Conservation (phyloP, 1,284 basidiomycete genomes). For the Trichosporon inkin region DNA sequence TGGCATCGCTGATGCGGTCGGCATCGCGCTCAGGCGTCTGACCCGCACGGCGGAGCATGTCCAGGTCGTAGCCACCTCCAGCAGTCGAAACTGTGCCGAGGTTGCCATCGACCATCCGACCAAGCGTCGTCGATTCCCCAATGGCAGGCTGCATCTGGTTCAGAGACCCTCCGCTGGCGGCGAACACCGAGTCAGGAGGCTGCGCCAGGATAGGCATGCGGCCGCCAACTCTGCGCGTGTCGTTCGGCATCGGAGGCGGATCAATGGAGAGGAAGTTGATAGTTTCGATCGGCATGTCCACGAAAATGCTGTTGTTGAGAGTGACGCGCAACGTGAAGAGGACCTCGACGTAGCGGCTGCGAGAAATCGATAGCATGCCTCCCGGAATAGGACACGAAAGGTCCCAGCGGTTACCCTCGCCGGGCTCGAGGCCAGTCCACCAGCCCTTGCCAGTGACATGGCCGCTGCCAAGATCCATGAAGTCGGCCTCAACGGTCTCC, state of each 20-base stretch:
- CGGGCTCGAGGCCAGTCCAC: slow-evolving; percentile 74
- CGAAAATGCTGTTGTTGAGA: slow-evolving; percentile 60
- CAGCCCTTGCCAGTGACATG: slow-evolving; percentile 76
- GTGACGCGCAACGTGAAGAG: slow-evolving; percentile 70
- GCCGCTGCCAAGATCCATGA: slow-evolving; percentile 57
- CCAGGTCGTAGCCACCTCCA: not conserved
- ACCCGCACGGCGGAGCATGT: not conserved
- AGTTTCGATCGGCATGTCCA: slow-evolving; percentile 46
- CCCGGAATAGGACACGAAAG: slow-evolving; percentile 64
- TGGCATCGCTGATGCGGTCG: not conserved
- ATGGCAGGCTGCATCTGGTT: not conserved
- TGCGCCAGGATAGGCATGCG: not conserved
- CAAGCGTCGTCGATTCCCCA: not conserved
- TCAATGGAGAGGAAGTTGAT: slow-evolving; percentile 51
- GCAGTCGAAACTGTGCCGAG: not conserved
- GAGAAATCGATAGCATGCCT: slow-evolving; percentile 69
- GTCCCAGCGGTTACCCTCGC: slow-evolving; percentile 57
- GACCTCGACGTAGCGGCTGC: slow-evolving; percentile 73
- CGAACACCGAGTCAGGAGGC: not conserved
- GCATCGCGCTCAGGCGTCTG: not conserved
- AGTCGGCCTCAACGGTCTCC: slow-evolving; percentile 60
- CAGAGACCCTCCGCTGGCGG: not conserved
- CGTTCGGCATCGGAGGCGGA: slow-evolving; percentile 45
- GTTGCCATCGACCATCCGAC: not conserved
- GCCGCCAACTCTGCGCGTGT: slow-evolving; percentile 16